These are phyloP conservation scores for Tagetes erecta DNA, from an alignment of 129 eudicot genomes.

Conservation along the genomic window DNA sequence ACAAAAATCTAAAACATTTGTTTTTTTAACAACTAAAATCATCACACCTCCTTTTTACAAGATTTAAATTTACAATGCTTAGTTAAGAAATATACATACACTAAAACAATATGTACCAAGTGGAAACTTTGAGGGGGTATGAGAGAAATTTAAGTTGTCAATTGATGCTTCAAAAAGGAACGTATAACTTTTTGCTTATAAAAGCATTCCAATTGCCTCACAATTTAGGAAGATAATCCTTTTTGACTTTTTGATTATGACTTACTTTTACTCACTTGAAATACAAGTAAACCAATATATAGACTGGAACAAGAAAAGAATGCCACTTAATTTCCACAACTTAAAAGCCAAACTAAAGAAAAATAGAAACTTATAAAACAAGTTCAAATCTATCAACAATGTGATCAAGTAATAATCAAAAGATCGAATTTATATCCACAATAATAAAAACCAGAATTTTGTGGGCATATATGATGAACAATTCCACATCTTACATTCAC, in stretches of 20 bases:
- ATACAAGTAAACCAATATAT: slow-evolving; percentile 38
- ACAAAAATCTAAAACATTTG: no score
- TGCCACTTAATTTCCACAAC: slow-evolving; percentile 37
- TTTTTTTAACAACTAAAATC: no score
- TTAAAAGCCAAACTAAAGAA: slow-evolving; percentile 15
- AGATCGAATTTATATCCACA: slow-evolving; percentile 34
- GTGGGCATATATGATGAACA: slow-evolving; percentile 30
- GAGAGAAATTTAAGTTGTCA: background rate
- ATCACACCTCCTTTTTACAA: no score
- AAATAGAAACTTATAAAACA: slow-evolving; percentile 13
- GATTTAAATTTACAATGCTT: no score
- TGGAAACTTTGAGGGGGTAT: background rate
- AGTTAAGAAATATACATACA: no score
- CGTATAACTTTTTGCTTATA: background rate
- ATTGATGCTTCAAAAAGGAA: background rate
- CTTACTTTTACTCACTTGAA: slow-evolving; percentile 30
- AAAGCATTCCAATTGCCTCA: background rate
- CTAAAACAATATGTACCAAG: no score
- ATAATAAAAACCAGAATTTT: slow-evolving; percentile 19
- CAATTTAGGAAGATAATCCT: background rate
- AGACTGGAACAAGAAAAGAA: slow-evolving; percentile 47
- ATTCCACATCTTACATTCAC: slow-evolving; percentile 33
- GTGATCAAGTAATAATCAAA: slow-evolving; percentile 12
- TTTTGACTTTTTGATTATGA: slow-evolving; percentile 44
- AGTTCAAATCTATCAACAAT: slow-evolving; percentile 15